Evolutionary conservation across 2,329 filamentous ascomycete species (phyloP).

Genomic region (Exophiala dermatitidis): DNA sequence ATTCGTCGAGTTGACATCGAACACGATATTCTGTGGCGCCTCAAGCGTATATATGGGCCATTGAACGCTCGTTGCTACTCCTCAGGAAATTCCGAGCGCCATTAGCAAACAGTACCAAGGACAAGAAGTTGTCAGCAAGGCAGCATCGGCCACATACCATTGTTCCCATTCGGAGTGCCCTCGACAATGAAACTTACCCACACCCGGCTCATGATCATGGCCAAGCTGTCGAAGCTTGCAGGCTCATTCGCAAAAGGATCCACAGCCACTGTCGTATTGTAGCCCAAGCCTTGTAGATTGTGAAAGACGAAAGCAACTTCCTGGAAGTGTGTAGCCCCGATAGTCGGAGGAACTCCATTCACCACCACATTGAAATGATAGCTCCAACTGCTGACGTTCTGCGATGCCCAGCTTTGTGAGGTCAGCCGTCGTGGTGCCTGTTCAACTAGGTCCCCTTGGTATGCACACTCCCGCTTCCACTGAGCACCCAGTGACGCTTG

Average conservation of each 20-base stretch:
- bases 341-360: constrained; percentile 37
- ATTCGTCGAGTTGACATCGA: constrained; percentile 43
- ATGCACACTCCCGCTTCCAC: constrained; percentile 50
- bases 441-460: constrained; percentile 49
- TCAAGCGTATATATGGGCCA: constrained; percentile 43
- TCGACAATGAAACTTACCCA: constrained; percentile 47
- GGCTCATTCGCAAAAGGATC: constrained; percentile 36
- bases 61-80: constrained; percentile 16
- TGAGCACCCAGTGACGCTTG: constrained; percentile 35
- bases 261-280: constrained; percentile 10
- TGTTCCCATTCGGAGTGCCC: constrained; percentile 38
- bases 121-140: not conserved
- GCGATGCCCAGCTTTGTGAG: constrained; percentile 46
- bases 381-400: constrained; percentile 48
- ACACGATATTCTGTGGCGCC: constrained; percentile 42
- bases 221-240: constrained; percentile 38
- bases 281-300: constrained; percentile 34
- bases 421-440: constrained; percentile 50
- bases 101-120: not conserved
- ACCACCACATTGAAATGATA: constrained; percentile 56
- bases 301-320: constrained; percentile 51
- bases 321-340: constrained; percentile 48
- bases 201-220: constrained; percentile 45
- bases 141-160: constrained; percentile 5
- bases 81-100: not conserved